A percentile compares a stretch with the other conserved stretches of the same genome.
Conservation (phyloP, 1,139 yeast species). For the Geotrichum carabidarum region DNA sequence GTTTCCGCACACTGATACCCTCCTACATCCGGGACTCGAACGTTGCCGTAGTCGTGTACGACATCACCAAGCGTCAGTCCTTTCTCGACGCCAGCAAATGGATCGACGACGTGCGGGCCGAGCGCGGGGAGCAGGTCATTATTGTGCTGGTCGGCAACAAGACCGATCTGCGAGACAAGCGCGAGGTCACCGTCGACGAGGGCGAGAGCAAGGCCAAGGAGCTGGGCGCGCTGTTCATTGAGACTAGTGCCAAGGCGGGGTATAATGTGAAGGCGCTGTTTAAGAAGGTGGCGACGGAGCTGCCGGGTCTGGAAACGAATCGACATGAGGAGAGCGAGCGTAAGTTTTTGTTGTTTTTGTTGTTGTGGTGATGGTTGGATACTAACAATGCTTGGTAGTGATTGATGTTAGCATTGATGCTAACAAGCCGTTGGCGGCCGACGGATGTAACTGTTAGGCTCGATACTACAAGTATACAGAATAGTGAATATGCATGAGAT, state of each 20-base stretch:
- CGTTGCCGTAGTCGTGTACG: constrained; percentile 94
- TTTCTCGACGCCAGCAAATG: constrained; percentile 73
- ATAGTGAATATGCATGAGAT: too few species aligned
- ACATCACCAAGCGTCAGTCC: constrained; percentile 72
- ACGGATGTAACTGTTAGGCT: constrained; percentile 26
- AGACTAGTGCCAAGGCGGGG: constrained; percentile 93
- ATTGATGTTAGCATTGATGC: constrained; percentile 54
- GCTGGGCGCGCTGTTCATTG: constrained; percentile 76
- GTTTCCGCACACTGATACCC: constrained; percentile 90
- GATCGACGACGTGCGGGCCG: constrained; percentile 78
- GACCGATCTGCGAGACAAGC: constrained; percentile 57
- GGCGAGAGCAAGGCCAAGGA: constrained; percentile 74
- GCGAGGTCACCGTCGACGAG: constrained; percentile 78
- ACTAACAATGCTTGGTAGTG: constrained; percentile 48
- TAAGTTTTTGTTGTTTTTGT: constrained; percentile 4
- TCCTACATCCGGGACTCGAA: constrained; percentile 94
- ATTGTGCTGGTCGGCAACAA: constrained; percentile 77
- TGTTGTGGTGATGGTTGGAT: neutral
- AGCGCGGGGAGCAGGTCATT: constrained; percentile 65
- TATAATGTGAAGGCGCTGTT: constrained; percentile 85
- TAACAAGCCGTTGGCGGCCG: constrained; percentile 21
- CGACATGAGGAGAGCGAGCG: constrained; percentile 16
- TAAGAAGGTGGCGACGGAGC: constrained; percentile 81
- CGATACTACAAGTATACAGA: too few species aligned
- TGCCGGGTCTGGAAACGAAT: constrained; percentile 50